Percentiles rank a stretch among this genome's conserved stretches.
Conservation (phyloP, 495 filamentous ascomycete genomes). For the Immersiella caudata region DNA sequence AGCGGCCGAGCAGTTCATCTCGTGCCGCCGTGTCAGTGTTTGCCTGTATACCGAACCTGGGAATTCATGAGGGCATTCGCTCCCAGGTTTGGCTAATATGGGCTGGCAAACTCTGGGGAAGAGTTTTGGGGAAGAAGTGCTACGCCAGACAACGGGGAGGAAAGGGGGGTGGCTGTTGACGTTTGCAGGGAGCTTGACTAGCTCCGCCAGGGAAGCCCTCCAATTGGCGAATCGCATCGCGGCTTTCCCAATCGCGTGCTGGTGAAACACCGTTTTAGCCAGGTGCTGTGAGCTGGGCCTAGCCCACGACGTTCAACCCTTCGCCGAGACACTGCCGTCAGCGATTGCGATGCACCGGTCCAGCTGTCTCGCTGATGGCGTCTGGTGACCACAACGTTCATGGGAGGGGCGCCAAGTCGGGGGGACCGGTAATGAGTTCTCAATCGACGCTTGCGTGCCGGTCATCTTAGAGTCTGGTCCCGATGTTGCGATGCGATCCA, state of each 20-base stretch:
- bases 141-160: background rate
- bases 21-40: slow-evolving; percentile 10
- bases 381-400: background rate
- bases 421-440: background rate
- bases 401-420: background rate
- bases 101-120: slow-evolving; percentile 12
- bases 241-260: slow-evolving; percentile 7
- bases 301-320: background rate
- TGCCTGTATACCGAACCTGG: slow-evolving; percentile 4
- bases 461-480: background rate
- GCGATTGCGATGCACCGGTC: background rate
- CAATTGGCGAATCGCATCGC: slow-evolving; percentile 22
- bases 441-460: background rate
- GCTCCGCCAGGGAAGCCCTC: background rate
- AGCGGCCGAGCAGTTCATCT: slow-evolving; percentile 13
- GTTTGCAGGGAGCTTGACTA: slow-evolving; percentile 11
- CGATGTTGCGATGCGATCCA: background rate
- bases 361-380: background rate
- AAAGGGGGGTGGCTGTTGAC: slow-evolving; percentile 19
- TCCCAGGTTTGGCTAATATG: slow-evolving; percentile 11
- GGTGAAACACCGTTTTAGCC: slow-evolving; percentile 22
- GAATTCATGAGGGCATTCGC: slow-evolving; percentile 13
- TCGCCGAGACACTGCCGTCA: slow-evolving; percentile 1
- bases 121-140: background rate
- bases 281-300: background rate